A percentile compares a stretch with the other conserved stretches of the same genome.
These are phyloP conservation scores for Solanum piurae DNA, from an alignment of 257 asterid genomes.

Conservation along the genomic window DNA sequence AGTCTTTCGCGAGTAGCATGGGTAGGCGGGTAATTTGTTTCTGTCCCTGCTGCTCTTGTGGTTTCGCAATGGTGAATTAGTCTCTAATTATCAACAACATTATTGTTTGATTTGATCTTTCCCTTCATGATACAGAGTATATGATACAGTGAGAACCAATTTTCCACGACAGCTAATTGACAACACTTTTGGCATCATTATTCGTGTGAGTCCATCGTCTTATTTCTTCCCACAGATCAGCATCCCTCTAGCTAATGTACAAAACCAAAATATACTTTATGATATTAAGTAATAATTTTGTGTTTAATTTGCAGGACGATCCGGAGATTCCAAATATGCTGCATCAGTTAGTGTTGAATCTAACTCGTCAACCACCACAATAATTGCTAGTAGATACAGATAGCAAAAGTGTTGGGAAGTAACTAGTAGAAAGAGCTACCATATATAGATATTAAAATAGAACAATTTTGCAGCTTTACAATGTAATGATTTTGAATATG, in stretches of 20 bases:
- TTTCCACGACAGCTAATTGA: background rate
- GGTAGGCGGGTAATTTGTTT: no score
- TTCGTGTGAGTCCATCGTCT: background rate
- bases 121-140: background rate
- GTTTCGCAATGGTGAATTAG: no score
- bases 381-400: background rate
- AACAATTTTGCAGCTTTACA: no score
- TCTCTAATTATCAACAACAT: no score
- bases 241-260: background rate
- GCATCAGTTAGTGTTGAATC: background rate
- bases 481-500: background rate
- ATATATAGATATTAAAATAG: background rate
- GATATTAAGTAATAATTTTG: background rate
- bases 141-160: background rate
- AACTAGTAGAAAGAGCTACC: background rate
- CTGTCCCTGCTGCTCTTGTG: no score
- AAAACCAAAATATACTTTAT: background rate
- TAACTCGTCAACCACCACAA: background rate
- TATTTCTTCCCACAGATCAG: background rate
- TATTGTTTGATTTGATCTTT: background rate
- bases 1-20: no score
- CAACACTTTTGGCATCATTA: background rate
- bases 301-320: background rate
- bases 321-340: background rate
- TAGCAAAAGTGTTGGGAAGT: background rate